Percentiles rank a stretch among this genome's conserved stretches.
These are phyloP conservation scores for Hortaea sp. DNA, from an alignment of 2,329 filamentous ascomycete species.

Conservation along the genomic window DNA sequence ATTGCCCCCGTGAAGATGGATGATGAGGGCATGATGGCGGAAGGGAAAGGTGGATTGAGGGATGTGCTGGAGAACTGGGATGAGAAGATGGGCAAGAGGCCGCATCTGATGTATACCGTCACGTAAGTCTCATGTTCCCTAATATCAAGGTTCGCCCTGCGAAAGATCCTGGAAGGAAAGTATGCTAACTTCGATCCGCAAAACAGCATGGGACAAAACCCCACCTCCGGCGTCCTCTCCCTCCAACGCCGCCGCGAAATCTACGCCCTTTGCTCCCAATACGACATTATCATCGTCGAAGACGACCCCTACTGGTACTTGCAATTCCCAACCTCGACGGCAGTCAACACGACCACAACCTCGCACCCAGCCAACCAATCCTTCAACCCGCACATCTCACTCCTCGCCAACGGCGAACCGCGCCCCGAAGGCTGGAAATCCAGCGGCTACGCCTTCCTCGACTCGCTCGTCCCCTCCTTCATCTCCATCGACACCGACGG, in stretches of 20 bases:
- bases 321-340: constrained; percentile 66
- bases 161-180: no score
- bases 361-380: constrained; percentile 17
- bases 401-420: constrained; percentile 39
- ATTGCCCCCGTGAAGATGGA: constrained; percentile 68
- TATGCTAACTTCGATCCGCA: neutral
- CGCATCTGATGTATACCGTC: constrained; percentile 81
- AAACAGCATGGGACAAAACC: constrained; percentile 77
- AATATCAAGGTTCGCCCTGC: neutral
- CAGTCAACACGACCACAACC: constrained; percentile 24
- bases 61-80: constrained; percentile 82
- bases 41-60: constrained; percentile 61
- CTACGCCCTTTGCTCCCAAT: constrained; percentile 70
- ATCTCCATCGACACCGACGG: constrained; percentile 74
- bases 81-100: constrained; percentile 57
- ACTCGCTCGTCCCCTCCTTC: constrained; percentile 75
- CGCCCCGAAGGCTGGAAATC: constrained; percentile 40
- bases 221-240: constrained; percentile 66
- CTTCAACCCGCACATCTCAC: constrained; percentile 18
- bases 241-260: constrained; percentile 65
- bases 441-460: constrained; percentile 66
- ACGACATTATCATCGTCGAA: constrained; percentile 83
- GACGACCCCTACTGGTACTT: constrained; percentile 96
- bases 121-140: constrained; percentile 48
- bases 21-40: constrained; percentile 64